phyloP scores from a whole-genome alignment of 2,329 filamentous ascomycete genomes.

The Nothophaeocryptopus gaeumannii region DNA sequence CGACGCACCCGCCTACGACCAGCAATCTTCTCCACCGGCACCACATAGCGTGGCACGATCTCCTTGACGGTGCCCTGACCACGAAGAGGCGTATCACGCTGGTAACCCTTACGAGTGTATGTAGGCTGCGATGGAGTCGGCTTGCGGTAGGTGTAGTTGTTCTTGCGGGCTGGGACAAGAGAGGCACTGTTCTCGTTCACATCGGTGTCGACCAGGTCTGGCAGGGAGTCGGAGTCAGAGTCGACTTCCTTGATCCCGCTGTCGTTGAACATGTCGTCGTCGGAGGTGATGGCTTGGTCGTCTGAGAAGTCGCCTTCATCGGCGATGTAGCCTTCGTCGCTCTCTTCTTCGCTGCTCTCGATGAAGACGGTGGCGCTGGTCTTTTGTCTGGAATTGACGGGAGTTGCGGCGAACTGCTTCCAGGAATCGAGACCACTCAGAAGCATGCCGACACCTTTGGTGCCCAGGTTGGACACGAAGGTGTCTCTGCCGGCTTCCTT shows the following conservation, averaged over 20 bases:
- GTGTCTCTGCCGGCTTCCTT: not conserved
- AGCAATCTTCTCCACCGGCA: slow-evolving; percentile 1
- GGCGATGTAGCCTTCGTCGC: not conserved
- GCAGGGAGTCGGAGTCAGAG: not conserved
- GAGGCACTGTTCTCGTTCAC: not conserved
- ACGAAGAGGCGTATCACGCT: not conserved
- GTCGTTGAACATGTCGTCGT: not conserved
- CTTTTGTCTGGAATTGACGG: not conserved
- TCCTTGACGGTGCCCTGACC: not conserved
- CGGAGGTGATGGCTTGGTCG: not conserved
- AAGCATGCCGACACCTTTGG: not conserved
- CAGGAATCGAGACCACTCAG: slow-evolving; percentile 3
- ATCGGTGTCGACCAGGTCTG: slow-evolving; percentile 1
- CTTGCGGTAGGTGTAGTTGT: not conserved
- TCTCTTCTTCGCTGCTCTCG: not conserved
- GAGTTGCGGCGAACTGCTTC: not conserved
- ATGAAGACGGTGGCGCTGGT: too few species aligned
- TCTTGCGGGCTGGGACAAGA: not conserved
- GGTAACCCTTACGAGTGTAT: not conserved
- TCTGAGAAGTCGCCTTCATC: not conserved
- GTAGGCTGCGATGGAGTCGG: not conserved
- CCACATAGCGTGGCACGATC: not conserved
- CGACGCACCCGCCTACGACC: not conserved
- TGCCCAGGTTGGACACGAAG: not conserved
- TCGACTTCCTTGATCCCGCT: not conserved